Base-by-base conservation (phyloP, 176 grass and related monocot species). In the bread wheat (Triticum aestivum) region DNA sequence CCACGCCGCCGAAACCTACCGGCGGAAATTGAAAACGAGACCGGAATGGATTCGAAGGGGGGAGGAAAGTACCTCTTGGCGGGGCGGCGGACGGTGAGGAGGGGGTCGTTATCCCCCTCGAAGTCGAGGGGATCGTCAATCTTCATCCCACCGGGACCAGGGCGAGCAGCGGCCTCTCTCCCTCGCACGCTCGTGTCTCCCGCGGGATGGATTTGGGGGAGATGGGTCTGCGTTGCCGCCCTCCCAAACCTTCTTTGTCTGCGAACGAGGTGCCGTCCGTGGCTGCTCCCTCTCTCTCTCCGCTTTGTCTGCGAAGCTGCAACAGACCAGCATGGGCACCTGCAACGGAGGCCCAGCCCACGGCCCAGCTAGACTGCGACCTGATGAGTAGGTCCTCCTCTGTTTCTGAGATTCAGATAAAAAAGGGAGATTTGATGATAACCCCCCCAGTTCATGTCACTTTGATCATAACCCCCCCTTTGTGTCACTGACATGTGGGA, bases 101-200 rank as follows among this genome's bases (percentile, higher is more conserved):
- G 77, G 78, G 81, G 69, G 47, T 94, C 93, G 65, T 94, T 90
- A 74, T 86, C 18, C 86, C 94, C 92, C 86, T 98, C 96, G 92
- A 98, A 98, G 76, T 98, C 93, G 47, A 94, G 90, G 61, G 90
- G 96, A 2, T 92, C 93, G 9, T 95, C 90, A 85, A 78, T 67
- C 86, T 62, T 65, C 54, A 84, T 89, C 49, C 38, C 82, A 5
- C 33, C 17, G 37, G 17, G 20, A 71, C 7, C 68, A 11, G 17
- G 1, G 20, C 65, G 2, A 6, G 65, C 12, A 1, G 5, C 21
- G 1, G 38, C 21, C 39, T 14, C 58, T 3, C 70, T 45, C 41
- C 1, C 5, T 17, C 42, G 23, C 18, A 5, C 52, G 33, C 61
- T 13, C 12, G 61, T 4, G 15, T 83, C 54, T 56, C 78, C 14